Evolutionary conservation across 225 moss, liverwort and hornwort species (phyloP).

Genomic region (Neckera pumila): DNA sequence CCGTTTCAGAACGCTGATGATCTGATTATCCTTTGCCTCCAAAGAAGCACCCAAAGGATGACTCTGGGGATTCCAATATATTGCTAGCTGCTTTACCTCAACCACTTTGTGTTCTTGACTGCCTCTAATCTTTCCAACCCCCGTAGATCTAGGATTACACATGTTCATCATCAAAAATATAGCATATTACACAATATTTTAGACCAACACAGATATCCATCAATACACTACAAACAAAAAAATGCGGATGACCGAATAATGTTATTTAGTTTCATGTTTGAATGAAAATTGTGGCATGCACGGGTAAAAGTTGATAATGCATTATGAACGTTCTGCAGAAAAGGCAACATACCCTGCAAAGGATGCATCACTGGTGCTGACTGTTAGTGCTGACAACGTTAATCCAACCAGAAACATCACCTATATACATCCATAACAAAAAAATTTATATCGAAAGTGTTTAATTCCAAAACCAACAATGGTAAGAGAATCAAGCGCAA

Average conservation of each 20-base stretch:
- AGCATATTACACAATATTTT: neutral
- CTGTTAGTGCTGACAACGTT: slow-evolving; percentile 60
- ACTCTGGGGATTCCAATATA: slow-evolving; percentile 80
- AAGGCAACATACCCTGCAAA: slow-evolving; percentile 56
- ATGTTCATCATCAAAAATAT: neutral
- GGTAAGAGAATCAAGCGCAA: neutral
- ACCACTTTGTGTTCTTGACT: slow-evolving; percentile 80
- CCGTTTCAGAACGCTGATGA: slow-evolving; percentile 23
- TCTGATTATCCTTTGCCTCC: slow-evolving; percentile 27
- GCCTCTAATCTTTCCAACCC: slow-evolving; percentile 42
- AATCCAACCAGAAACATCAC: slow-evolving; percentile 71
- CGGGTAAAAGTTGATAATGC: neutral
- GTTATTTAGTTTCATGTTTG: neutral
- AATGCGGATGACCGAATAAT: neutral
- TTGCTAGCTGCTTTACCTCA: slow-evolving; percentile 63
- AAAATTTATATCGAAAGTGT: neutral
- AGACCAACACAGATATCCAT: neutral
- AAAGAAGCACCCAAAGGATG: slow-evolving; percentile 40
- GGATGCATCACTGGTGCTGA: slow-evolving; percentile 78
- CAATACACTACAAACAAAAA: neutral
- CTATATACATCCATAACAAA: slow-evolving; percentile 33
- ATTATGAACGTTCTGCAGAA: neutral
- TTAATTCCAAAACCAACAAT: neutral
- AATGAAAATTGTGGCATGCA: neutral
- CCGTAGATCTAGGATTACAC: slow-evolving; percentile 43